Evolutionary conservation across 192 early-diverging fungal species (phyloP).

Genomic region (Rhizoclosmatium globosum): DNA sequence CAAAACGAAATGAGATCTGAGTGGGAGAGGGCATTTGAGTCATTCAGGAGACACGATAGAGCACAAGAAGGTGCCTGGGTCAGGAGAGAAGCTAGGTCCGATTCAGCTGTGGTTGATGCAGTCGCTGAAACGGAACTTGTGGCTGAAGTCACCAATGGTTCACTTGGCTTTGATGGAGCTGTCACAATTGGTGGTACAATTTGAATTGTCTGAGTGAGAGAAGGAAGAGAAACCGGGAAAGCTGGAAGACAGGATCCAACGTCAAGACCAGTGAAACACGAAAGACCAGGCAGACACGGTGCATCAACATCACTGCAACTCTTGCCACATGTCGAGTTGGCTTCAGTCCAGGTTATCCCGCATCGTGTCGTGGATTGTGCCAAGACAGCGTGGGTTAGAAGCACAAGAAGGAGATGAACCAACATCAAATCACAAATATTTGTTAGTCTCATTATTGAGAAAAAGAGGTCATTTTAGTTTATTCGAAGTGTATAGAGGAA

Average conservation of each 20-base stretch:
- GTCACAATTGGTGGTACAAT: background rate
- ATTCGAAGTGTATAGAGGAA: background rate
- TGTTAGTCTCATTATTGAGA: background rate
- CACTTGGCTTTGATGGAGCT: background rate
- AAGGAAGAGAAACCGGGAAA: background rate
- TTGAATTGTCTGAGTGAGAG: background rate
- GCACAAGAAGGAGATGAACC: background rate
- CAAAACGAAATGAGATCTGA: too few species aligned
- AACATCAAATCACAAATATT: background rate
- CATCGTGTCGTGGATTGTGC: background rate
- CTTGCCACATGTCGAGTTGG: background rate
- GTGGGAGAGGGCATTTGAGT: too few species aligned
- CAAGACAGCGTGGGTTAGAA: background rate
- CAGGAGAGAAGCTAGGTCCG: background rate
- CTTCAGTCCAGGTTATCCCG: background rate
- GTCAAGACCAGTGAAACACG: background rate
- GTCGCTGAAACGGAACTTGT: background rate
- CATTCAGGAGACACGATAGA: too few species aligned
- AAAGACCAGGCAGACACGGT: background rate
- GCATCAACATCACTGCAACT: background rate
- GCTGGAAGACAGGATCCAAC: background rate
- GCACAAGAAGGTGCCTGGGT: too few species aligned
- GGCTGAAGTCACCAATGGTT: background rate
- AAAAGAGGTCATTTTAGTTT: background rate
- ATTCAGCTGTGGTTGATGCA: background rate